Conservation (phyloP, 441 rosid genomes). For the Syzygium syzygioides region DNA sequence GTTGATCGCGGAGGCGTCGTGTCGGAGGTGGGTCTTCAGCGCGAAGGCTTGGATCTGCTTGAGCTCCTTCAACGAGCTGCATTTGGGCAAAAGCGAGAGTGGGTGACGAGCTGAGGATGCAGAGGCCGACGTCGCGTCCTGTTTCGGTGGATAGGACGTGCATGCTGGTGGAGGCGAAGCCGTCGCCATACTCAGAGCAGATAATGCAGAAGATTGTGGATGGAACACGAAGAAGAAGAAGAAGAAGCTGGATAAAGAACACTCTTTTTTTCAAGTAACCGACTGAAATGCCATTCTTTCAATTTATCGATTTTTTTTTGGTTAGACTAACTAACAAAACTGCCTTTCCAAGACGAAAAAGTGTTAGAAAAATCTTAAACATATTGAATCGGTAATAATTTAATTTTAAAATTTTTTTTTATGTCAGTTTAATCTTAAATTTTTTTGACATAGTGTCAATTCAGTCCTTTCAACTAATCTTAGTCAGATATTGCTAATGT, state of each 20-base stretch:
- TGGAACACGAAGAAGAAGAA: background rate
- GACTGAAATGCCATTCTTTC: too few species aligned
- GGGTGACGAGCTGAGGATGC: conserved; percentile 10
- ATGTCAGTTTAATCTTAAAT: too few species aligned
- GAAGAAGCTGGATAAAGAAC: background rate
- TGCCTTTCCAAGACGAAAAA: too few species aligned
- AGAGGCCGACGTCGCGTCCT: background rate
- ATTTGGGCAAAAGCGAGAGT: conserved; percentile 35
- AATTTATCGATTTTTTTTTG: too few species aligned
- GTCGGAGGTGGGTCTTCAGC: conserved; percentile 52
- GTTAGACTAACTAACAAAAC: too few species aligned
- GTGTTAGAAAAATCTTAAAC: too few species aligned
- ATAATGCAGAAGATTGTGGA: background rate
- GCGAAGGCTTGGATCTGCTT: conserved; percentile 68
- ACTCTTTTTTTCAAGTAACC: too few species aligned
- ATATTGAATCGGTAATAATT: too few species aligned
- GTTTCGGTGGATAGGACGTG: background rate
- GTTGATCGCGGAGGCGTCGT: conserved; percentile 31
- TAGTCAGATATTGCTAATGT: too few species aligned
- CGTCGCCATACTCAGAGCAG: background rate
- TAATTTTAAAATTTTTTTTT: too few species aligned
- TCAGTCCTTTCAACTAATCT: too few species aligned
- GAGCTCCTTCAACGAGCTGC: conserved; percentile 44
- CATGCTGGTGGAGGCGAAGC: background rate
- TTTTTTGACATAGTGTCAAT: too few species aligned